Conservation (phyloP, 305 asterid genomes). For the Fraxinus nigra region DNA sequence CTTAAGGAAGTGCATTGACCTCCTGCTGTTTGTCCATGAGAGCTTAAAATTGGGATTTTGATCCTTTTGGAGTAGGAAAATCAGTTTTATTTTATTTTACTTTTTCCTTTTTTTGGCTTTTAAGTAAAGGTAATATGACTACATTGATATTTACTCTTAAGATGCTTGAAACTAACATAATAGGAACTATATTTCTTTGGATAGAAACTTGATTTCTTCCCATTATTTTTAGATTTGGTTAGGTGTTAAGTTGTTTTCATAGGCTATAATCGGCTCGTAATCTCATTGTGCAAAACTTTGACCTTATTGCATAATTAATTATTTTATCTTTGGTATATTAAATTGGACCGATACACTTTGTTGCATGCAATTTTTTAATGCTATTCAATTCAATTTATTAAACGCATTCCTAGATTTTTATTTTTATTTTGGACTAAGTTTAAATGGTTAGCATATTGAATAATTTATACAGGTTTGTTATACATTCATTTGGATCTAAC, state of each 20-base stretch:
- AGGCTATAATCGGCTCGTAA: background rate
- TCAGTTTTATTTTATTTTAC: background rate
- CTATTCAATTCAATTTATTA: background rate
- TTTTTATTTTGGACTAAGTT: background rate
- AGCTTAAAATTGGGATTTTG: background rate
- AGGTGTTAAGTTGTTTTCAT: slow-evolving; percentile 1
- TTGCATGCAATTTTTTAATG: background rate
- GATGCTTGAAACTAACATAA: background rate
- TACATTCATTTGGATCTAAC: slow-evolving; percentile 20
- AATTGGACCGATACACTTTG: background rate
- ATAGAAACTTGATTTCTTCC: background rate
- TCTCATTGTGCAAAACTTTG: background rate
- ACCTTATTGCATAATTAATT: background rate
- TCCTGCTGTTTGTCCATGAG: background rate
- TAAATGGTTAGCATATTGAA: background rate
- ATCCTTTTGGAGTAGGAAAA: background rate
- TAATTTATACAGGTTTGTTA: background rate
- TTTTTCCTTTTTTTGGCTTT: background rate
- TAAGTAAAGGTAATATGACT: background rate
- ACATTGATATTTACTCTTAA: background rate
- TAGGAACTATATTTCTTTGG: background rate
- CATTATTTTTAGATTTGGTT: background rate
- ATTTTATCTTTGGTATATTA: background rate
- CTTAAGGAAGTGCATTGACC: background rate
- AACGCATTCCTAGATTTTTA: background rate